Percentiles rank a stretch among this genome's conserved stretches.
Conservation (phyloP, 139 green algal species). For the Coelastrella sp. region DNA sequence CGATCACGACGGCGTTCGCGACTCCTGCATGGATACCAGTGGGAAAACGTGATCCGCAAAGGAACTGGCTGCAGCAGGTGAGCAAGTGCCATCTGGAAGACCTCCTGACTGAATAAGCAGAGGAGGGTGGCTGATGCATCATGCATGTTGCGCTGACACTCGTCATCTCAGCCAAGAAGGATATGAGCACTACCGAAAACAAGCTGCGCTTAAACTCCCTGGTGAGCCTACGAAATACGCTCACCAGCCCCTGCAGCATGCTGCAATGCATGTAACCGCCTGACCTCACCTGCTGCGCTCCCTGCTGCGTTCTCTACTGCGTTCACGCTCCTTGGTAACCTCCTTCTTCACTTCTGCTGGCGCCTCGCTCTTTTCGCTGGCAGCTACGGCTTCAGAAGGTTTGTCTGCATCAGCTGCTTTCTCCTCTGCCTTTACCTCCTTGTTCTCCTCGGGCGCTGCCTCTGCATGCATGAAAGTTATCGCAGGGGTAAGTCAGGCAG, state of each 20-base stretch:
- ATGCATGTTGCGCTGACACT: too few species aligned
- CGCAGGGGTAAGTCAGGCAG: too few species aligned
- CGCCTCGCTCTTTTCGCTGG: background rate
- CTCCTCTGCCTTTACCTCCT: background rate
- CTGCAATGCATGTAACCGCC: background rate
- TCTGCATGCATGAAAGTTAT: too few species aligned
- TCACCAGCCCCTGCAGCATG: background rate
- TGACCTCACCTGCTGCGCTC: conserved; percentile 23
- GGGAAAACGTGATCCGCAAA: background rate
- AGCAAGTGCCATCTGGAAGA: background rate
- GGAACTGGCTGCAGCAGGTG: background rate
- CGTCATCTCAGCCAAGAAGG: too few species aligned
- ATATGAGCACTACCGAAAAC: too few species aligned
- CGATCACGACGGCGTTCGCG: background rate
- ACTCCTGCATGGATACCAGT: conserved; percentile 18
- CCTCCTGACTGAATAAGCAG: too few species aligned
- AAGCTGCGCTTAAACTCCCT: too few species aligned
- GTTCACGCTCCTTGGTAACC: conserved; percentile 1
- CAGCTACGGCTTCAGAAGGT: background rate
- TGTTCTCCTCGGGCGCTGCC: background rate
- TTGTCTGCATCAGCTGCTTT: background rate
- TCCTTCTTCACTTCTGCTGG: background rate
- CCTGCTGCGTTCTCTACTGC: conserved; percentile 22
- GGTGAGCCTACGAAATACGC: background rate
- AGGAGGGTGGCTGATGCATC: too few species aligned